A percentile compares a stretch with the other conserved stretches of the same genome.
These are phyloP conservation scores for Phylloboletellus chloephorus DNA, from an alignment of 1,284 basidiomycete species.

Conservation along the genomic window DNA sequence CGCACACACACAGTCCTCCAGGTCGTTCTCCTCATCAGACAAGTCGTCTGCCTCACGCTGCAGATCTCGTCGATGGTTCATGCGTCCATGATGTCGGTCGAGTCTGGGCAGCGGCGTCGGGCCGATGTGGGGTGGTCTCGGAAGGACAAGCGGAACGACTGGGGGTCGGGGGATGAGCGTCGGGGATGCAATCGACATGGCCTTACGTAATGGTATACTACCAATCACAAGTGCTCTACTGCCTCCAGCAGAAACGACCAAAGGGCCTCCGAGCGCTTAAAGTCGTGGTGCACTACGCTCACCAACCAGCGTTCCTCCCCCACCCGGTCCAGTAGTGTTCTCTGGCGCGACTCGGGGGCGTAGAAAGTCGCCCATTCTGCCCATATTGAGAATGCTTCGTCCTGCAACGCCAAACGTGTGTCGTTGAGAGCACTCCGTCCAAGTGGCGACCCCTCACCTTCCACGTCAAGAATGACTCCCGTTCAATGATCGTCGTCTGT, in stretches of 20 bases:
- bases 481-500: slow-evolving; percentile 96
- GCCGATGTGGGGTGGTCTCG: slow-evolving; percentile 60
- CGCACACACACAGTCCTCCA: slow-evolving; percentile 60
- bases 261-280: slow-evolving; percentile 73
- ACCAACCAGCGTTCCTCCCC: slow-evolving; percentile 83
- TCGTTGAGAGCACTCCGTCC: neutral
- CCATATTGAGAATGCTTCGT: slow-evolving; percentile 97
- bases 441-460: slow-evolving; percentile 52
- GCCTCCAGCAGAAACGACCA: slow-evolving; percentile 76
- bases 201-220: neutral
- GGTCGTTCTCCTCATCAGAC: slow-evolving; percentile 77
- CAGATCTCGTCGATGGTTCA: slow-evolving; percentile 62
- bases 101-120: slow-evolving; percentile 53
- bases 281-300: slow-evolving; percentile 93
- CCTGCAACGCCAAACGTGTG: slow-evolving; percentile 43
- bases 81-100: slow-evolving; percentile 45
- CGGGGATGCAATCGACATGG: slow-evolving; percentile 57
- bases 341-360: slow-evolving; percentile 68
- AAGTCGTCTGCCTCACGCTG: slow-evolving; percentile 79
- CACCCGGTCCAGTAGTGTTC: slow-evolving; percentile 69
- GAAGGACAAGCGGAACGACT: slow-evolving; percentile 59
- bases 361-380: slow-evolving; percentile 90
- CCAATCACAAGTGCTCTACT: neutral
- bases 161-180: slow-evolving; percentile 61
- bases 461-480: slow-evolving; percentile 88